phyloP scores from a whole-genome alignment of 352 stramenopile genomes.

The Phytophthora gonapodyides region DNA sequence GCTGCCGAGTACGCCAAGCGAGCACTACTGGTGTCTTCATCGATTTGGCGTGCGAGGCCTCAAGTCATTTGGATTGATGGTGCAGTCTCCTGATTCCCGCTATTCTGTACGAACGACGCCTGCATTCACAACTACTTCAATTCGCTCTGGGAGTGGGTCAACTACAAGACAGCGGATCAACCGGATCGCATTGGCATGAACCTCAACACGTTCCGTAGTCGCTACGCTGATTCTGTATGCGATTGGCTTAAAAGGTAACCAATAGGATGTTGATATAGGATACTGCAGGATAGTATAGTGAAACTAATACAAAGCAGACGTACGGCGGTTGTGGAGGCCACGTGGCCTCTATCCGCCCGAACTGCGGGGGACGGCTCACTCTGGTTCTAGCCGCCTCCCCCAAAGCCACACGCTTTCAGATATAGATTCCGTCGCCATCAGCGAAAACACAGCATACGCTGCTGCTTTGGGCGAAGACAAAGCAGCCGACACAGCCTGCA shows the following conservation, averaged over 20 bases:
- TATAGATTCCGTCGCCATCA: too few species aligned
- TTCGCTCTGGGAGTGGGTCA: constrained; percentile 33
- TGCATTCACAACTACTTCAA: constrained; percentile 41
- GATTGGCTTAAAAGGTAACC: constrained; percentile 2
- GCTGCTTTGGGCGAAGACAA: too few species aligned
- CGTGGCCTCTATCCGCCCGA: constrained; percentile 3
- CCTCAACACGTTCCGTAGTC: constrained; percentile 25
- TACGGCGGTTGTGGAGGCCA: constrained; percentile 7
- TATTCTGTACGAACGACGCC: constrained; percentile 24
- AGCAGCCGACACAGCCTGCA: too few species aligned
- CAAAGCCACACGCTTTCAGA: not conserved
- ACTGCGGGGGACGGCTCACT: constrained; percentile 1
- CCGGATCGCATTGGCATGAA: constrained; percentile 19
- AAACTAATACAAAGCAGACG: constrained; percentile 9
- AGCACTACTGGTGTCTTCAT: constrained; percentile 16
- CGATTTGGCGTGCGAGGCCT: constrained; percentile 10
- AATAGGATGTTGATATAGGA: not conserved
- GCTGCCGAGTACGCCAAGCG: constrained; percentile 13
- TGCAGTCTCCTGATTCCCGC: constrained; percentile 24
- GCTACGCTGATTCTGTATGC: constrained; percentile 23
- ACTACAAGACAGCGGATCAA: constrained; percentile 4
- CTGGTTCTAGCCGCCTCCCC: not conserved
- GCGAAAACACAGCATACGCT: too few species aligned
- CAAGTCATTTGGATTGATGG: constrained; percentile 15
- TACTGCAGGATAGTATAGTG: constrained; percentile 4